Conservation (phyloP, 2,329 filamentous ascomycete genomes). For the Fusarium devonianum region DNA sequence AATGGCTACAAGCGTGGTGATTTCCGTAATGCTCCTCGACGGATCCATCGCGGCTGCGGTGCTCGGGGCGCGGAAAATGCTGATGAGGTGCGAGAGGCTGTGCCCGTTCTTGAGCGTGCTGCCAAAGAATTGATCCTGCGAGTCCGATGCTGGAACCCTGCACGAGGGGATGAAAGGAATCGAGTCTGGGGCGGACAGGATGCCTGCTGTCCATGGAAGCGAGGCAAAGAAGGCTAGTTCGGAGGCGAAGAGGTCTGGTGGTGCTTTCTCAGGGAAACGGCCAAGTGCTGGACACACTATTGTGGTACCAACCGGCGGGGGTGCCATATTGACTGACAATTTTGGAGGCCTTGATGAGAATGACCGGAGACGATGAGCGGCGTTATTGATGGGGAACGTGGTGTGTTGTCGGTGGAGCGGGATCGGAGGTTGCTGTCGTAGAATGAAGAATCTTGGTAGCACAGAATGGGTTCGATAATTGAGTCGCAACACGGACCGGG, state of each 20-base stretch:
- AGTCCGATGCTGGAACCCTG: constrained; percentile 41
- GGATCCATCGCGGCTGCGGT: constrained; percentile 36
- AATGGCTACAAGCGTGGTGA: constrained; percentile 45
- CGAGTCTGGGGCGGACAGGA: constrained; percentile 39
- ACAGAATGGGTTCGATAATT: constrained; percentile 15
- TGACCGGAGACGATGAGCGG: constrained; percentile 1
- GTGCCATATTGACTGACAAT: constrained; percentile 31
- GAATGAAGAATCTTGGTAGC: constrained; percentile 19
- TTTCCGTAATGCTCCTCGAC: constrained; percentile 38
- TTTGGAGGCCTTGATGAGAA: constrained; percentile 23
- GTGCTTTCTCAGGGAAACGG: constrained; percentile 40
- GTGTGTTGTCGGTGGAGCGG: constrained; percentile 15
- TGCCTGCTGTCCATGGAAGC: constrained; percentile 47
- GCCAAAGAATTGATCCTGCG: constrained; percentile 48
- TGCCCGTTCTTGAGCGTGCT: constrained; percentile 41
- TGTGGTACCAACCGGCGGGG: constrained; percentile 34
- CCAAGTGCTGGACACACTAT: constrained; percentile 44
- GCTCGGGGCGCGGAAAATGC: constrained; percentile 44
- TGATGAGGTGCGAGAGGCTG: constrained; percentile 46
- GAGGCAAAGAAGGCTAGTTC: constrained; percentile 45
- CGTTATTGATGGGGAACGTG: constrained; percentile 1
- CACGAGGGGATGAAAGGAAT: constrained; percentile 47
- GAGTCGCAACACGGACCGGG: constrained; percentile 13
- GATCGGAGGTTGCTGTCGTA: constrained; percentile 11
- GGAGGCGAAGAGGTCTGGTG: constrained; percentile 37